Evolutionary conservation across 208 protist genomes (phyloP).

Genomic region (Trypanosoma avium): DNA sequence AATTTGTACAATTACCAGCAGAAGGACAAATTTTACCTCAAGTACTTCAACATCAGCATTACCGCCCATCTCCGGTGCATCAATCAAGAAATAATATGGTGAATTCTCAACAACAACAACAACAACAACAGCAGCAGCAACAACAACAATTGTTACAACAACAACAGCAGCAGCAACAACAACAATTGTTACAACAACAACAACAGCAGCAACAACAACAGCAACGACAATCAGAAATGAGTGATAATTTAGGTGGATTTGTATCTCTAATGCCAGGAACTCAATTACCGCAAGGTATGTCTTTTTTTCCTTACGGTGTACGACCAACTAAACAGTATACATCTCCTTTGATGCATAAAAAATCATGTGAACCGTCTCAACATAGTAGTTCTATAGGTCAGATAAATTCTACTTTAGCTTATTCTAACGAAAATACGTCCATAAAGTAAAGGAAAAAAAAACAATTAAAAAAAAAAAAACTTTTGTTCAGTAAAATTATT

Average conservation of each 20-base stretch:
- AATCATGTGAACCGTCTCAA: neutral
- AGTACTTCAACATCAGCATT: constrained; percentile 9
- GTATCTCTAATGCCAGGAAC: constrained; percentile 48
- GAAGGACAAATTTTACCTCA: constrained; percentile 16
- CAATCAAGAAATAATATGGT: neutral
- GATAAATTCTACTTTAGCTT: neutral
- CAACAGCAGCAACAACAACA: constrained; percentile 25
- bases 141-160: constrained; percentile 13
- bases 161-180: neutral
- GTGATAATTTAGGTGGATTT: constrained; percentile 11
- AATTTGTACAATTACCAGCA: constrained; percentile 14
- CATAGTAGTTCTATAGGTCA: constrained; percentile 4
- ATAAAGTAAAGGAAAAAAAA: neutral
- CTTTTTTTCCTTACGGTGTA: constrained; percentile 66
- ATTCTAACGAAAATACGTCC: neutral
- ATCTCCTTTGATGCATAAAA: neutral
- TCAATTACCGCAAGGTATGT: constrained; percentile 42
- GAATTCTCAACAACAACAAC: neutral
- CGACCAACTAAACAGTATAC: constrained; percentile 42
- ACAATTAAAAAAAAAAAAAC: neutral
- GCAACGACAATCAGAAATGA: constrained; percentile 3
- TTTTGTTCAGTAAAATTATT: constrained; percentile 17
- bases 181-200: neutral
- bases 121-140: neutral
- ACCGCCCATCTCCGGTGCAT: neutral